Base-by-base conservation (phyloP, 2,329 filamentous ascomycete genomes). In the Westerdykella aurantiaca region DNA sequence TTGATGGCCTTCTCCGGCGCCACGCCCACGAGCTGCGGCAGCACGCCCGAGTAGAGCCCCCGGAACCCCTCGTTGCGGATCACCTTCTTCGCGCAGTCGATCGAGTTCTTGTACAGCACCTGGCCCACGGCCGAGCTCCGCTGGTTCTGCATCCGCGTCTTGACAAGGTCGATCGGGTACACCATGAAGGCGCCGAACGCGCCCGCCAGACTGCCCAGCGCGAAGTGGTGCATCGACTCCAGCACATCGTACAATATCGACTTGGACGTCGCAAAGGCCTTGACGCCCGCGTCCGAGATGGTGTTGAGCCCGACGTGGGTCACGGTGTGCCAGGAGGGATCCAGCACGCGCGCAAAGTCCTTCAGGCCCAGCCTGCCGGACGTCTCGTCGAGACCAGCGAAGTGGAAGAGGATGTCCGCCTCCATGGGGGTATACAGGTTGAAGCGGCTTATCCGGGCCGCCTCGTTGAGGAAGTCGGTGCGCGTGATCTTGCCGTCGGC, bases 1-100 rank as follows among this genome's bases (percentile, higher is more conserved):
- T 98, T 98, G 74, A 98, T 98, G 56, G 93, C 93, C 76, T 98
- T 98, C 69, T 98, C 93, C 2, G 93, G 93, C n/a, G 93, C 93
- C 37, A 98, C 93, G 68, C 93, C 93, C 50, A 98, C 88, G 37
- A 98, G 79, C 74, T 98, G 93, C 10, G 93, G 93, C 41, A 96
- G 69, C 16, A 98, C 88, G 64, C 93, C 93, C 39, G 91, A 95
- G 74, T 98, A 98, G 39, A 98, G 72, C 17, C 93, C 93, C 33
- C 76, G 78, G 68, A 95, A 78, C 44, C 93, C 93, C 71, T 98
- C 93, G 61, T 97, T 96, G 50, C 83, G 82, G 50, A 97, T 75
- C 34, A 98, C 90, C 72, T 97, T 98, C 66, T 80, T 83, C 49
- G 90, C 89, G 68, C 93, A 98, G 70, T 98, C 93, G 51, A 95